Evolutionary conservation across 495 filamentous ascomycete species (phyloP), one percentile per base, ranked within the genome.

Genomic region (Aspergillus panamensis): DNA sequence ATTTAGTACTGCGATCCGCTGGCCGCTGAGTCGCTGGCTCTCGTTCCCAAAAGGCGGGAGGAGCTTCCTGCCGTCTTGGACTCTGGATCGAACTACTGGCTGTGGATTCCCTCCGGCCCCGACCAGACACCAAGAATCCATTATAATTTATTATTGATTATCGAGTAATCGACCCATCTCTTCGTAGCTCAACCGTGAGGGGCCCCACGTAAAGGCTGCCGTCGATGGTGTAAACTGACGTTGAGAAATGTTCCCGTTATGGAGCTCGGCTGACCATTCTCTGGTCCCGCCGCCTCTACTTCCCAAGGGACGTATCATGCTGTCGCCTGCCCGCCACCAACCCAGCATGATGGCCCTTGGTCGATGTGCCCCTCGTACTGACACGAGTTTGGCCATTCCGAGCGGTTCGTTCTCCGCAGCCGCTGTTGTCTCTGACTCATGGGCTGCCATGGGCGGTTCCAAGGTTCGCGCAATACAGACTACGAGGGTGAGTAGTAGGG

Each of bases 201-300:
- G 42, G 42, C 42, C 42, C 42, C 42, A 45, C 42, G 42, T 6
- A 45, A 20, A n/a, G 42, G 17, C 16, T 45, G 19, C 42, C 42
- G 16, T 45, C 17, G 42, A 45, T 45, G 19, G 42, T 45, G 42
- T 20, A 45, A 45, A 45, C 42, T 45, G 42, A 45, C 42, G 42
- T 45, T 45, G 19, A 20, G 19, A 20, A 45, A 12, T 45, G 14
- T 17, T 45, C 42, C 42, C 42, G 42, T 17, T 35, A 55, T 58
- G 56, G 56, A 56, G 30, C 40, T 30, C 56, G 56, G 56, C 43
- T 58, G 48, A 58, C 56, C 56, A 52, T 51, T 29, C 32, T 40
- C 48, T 40, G 40, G 51, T 48, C 17, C 48, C 40, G 48, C 55
- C 55, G 55, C 55, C 55, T 17, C 17, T 20, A 25, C 35, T 25